phyloP scores from a whole-genome alignment of 1,139 yeast species.

The Zygotorulaspora mrakii region DNA sequence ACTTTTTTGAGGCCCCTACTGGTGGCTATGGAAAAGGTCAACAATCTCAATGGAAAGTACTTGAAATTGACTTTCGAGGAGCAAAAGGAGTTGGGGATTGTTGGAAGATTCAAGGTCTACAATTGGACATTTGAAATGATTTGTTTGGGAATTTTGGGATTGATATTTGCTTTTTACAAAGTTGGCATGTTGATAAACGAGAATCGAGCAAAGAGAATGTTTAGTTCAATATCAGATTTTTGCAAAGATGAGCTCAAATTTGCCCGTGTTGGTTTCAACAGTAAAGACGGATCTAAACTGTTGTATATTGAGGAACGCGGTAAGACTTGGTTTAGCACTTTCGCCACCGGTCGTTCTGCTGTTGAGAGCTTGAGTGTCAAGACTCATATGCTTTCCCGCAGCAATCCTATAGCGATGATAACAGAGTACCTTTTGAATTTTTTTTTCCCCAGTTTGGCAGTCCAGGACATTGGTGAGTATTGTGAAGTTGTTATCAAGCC shows the following conservation, averaged over 20 bases:
- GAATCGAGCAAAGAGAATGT: slow-evolving; percentile 50
- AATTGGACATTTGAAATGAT: slow-evolving; percentile 74
- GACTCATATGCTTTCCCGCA: slow-evolving; percentile 71
- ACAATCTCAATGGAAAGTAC: slow-evolving; percentile 36
- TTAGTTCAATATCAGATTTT: slow-evolving; percentile 45
- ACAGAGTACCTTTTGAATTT: slow-evolving; percentile 51
- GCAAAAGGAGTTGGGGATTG: slow-evolving; percentile 47
- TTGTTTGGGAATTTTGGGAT: slow-evolving; percentile 49
- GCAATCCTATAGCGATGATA: slow-evolving; percentile 58
- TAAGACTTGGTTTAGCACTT: slow-evolving; percentile 62
- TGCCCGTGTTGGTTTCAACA: slow-evolving; percentile 68
- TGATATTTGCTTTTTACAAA: slow-evolving; percentile 45
- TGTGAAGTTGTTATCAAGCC: slow-evolving; percentile 63
- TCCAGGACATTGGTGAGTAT: slow-evolving; percentile 52
- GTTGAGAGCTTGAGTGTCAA: slow-evolving; percentile 60
- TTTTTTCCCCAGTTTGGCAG: slow-evolving; percentile 43
- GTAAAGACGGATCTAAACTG: slow-evolving; percentile 35
- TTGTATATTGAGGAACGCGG: slow-evolving; percentile 64
- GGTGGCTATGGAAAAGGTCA: slow-evolving; percentile 18
- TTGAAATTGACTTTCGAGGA: slow-evolving; percentile 48
- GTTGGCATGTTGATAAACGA: slow-evolving; percentile 61
- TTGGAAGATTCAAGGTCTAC: slow-evolving; percentile 46
- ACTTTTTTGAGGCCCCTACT: slow-evolving; percentile 20
- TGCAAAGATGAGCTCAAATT: slow-evolving; percentile 57
- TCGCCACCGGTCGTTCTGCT: slow-evolving; percentile 86